Conservation (phyloP, 78 protist genomes). For the Emiliania huxleyi region DNA sequence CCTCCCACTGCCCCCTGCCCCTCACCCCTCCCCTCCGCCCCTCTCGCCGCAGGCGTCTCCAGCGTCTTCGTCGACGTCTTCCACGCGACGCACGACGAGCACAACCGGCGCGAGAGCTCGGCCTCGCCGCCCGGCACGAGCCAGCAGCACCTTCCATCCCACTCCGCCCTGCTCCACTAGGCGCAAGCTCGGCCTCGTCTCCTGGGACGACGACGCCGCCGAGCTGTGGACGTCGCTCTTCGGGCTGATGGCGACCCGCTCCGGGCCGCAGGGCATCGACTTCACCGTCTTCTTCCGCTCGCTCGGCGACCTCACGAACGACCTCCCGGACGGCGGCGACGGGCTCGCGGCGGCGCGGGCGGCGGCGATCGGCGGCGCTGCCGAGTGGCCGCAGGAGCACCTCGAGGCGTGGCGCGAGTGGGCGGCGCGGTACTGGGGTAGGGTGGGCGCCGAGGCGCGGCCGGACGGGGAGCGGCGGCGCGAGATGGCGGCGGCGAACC, state of each 20-base stretch:
- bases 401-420: neutral
- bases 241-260: neutral
- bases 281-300: slow-evolving; percentile 30
- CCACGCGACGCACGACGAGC: neutral
- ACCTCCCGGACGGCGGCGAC: neutral
- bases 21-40: too few relatives aligned
- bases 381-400: neutral
- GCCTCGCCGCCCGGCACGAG: too few relatives aligned
- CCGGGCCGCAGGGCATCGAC: neutral
- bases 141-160: neutral
- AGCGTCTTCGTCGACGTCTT: neutral
- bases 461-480: neutral
- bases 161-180: neutral
- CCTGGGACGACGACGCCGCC: neutral
- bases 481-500: neutral
- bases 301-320: neutral
- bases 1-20: too few relatives aligned
- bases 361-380: neutral
- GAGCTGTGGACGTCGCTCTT: neutral
- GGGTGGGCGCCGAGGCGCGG: neutral
- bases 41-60: too few relatives aligned
- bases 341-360: neutral
- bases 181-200: slow-evolving; percentile 11
- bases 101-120: too few relatives aligned
- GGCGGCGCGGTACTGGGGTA: neutral